Evolutionary conservation across 106 monocot genomes (phyloP).

Genomic region (Acorus calamus): DNA sequence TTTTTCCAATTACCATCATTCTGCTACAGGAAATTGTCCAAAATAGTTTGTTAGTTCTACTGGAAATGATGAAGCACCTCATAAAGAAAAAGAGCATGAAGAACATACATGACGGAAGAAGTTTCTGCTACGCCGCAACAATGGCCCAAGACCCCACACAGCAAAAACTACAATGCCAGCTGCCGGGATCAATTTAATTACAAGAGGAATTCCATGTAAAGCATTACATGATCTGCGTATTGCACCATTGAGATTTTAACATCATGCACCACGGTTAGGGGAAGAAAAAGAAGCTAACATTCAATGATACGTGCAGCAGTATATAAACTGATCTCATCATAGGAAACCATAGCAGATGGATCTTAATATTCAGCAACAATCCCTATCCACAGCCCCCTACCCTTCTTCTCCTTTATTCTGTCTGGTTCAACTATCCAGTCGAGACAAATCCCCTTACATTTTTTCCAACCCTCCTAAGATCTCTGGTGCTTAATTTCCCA

Average conservation of each 20-base stretch:
- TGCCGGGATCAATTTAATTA: conserved; percentile 16
- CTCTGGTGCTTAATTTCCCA: too few relatives aligned
- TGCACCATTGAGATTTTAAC: background rate
- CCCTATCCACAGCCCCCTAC: too few relatives aligned
- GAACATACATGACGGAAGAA: conserved; percentile 19
- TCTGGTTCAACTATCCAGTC: too few relatives aligned
- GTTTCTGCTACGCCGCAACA: conserved; percentile 11
- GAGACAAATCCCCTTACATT: too few relatives aligned
- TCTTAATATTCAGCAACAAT: too few relatives aligned
- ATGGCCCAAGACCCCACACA: conserved; percentile 24
- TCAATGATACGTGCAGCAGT: background rate
- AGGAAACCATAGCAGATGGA: too few relatives aligned
- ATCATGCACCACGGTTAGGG: background rate
- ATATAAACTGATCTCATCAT: too few relatives aligned
- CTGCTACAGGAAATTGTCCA: conserved; percentile 2
- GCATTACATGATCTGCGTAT: conserved; percentile 10
- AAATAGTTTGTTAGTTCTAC: background rate
- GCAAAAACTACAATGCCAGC: conserved; percentile 23
- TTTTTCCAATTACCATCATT: conserved; percentile 26
- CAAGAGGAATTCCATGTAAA: conserved; percentile 6
- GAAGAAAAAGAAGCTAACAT: background rate
- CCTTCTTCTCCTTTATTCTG: too few relatives aligned
- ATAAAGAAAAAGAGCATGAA: background rate
- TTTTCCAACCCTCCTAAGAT: too few relatives aligned
- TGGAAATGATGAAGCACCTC: background rate